phyloP scores from a whole-genome alignment of 2,329 filamentous ascomycete species.

The Orbilia quercus region DNA sequence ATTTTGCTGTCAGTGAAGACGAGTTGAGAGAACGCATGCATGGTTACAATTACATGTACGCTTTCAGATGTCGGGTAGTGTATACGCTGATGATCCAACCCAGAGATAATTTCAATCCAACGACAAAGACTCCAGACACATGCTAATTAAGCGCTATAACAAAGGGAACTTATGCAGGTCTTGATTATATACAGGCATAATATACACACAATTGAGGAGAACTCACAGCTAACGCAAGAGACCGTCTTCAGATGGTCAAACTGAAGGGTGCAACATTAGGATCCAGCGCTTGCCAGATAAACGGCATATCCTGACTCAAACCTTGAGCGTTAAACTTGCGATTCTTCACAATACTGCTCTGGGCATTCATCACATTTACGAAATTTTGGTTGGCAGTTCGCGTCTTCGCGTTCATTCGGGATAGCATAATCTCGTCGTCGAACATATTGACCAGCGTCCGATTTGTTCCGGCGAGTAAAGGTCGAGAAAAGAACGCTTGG shows the following conservation, averaged over 20 bases:
- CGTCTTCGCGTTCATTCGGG: conserved; percentile 61
- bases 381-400: conserved; percentile 62
- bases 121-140: too few species aligned
- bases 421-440: conserved; percentile 62
- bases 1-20: too few species aligned
- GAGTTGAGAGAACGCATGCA: too few species aligned
- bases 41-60: too few species aligned
- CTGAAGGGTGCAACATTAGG: conserved; percentile 56
- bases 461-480: conserved; percentile 62
- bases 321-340: conserved; percentile 65
- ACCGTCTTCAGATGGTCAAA: conserved; percentile 34
- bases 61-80: too few species aligned
- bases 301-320: conserved; percentile 66
- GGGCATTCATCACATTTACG: conserved; percentile 62
- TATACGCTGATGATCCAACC: too few species aligned
- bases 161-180: too few species aligned
- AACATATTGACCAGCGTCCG: conserved; percentile 65
- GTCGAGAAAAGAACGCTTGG: conserved; percentile 64
- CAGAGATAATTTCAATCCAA: too few species aligned
- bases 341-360: conserved; percentile 63
- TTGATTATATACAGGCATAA: conserved; percentile 3
- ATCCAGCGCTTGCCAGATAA: conserved; percentile 63
- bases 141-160: too few species aligned
- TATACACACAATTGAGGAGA: conserved; percentile 4
- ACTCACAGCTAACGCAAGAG: background rate